phyloP scores from a whole-genome alignment of 1,284 basidiomycete genomes.

The Ustilago loliicola region DNA sequence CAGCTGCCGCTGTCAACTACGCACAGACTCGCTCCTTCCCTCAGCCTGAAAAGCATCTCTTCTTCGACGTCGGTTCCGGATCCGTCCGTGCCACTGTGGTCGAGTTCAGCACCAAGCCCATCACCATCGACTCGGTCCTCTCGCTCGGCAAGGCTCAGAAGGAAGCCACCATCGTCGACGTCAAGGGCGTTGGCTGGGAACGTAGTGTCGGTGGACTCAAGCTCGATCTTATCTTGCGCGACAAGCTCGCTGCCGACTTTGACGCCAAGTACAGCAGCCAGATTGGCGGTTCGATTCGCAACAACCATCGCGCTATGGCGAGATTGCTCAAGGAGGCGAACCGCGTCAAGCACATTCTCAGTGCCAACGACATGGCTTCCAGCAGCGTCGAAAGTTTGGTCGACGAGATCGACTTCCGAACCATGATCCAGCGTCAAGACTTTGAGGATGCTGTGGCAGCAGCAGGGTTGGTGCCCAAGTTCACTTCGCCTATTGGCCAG shows the following conservation, averaged over 20 bases:
- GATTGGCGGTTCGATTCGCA: constrained; percentile 55
- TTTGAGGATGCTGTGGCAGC: constrained; percentile 76
- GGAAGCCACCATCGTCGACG: constrained; percentile 81
- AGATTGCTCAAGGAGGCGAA: constrained; percentile 94
- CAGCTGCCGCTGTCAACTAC: constrained; percentile 75
- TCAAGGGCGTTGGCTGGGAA: constrained; percentile 85
- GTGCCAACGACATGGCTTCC: constrained; percentile 86
- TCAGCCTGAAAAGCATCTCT: constrained; percentile 82
- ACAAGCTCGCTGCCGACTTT: constrained; percentile 84
- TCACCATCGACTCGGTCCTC: constrained; percentile 64
- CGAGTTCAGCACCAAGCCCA: constrained; percentile 74
- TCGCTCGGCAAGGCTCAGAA: constrained; percentile 74
- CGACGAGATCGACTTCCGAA: constrained; percentile 90
- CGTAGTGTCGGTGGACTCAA: constrained; percentile 82
- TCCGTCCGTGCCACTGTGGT: constrained; percentile 88
- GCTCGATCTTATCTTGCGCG: constrained; percentile 85
- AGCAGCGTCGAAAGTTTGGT: constrained; percentile 86
- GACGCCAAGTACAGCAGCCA: constrained; percentile 75
- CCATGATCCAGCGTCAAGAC: constrained; percentile 80
- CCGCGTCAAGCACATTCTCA: constrained; percentile 90
- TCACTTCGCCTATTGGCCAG: constrained; percentile 75
- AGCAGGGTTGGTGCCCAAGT: constrained; percentile 47
- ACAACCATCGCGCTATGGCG: constrained; percentile 87
- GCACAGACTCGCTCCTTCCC: constrained; percentile 91
- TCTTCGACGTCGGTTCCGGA: constrained; percentile 93